Evolutionary conservation across 495 filamentous ascomycete genomes (phyloP).

Genomic region (Aspergillus olivimuriae): DNA sequence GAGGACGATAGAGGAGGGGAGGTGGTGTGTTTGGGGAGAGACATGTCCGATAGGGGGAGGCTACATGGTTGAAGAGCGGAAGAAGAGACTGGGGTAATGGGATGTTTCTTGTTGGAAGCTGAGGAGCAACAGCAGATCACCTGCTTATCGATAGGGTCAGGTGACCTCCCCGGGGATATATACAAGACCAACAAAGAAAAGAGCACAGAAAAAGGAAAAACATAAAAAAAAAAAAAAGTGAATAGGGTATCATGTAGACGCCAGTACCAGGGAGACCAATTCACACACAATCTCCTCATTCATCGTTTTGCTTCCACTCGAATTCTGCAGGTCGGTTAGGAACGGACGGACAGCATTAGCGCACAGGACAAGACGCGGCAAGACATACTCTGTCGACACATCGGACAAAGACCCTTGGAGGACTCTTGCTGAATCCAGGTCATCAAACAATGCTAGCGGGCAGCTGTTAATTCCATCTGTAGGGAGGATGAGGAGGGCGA

Average conservation of each 20-base stretch:
- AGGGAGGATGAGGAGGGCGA: conserved; percentile 7
- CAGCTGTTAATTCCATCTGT: conserved; percentile 5
- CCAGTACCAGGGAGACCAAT: background rate
- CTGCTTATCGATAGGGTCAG: conserved; percentile 16
- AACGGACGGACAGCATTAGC: conserved; percentile 12
- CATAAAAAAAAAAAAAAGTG: background rate
- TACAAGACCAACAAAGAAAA: background rate
- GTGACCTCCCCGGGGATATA: conserved; percentile 4
- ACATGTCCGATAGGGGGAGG: conserved; percentile 27
- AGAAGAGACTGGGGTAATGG: too few species aligned
- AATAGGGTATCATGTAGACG: conserved; percentile 6
- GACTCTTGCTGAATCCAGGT: conserved; percentile 95
- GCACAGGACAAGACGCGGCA: conserved; percentile 4
- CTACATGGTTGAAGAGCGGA: conserved; percentile 31
- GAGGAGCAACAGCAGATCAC: background rate
- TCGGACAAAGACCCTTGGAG: conserved; percentile 90
- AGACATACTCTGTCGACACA: conserved; percentile 88
- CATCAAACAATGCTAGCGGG: conserved; percentile 77
- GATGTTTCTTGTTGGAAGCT: too few species aligned
- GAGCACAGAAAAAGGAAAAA: conserved; percentile 1
- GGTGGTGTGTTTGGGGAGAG: conserved; percentile 26
- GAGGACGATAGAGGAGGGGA: conserved; percentile 23
- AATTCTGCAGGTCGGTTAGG: conserved; percentile 46
- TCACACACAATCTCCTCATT: conserved; percentile 18
- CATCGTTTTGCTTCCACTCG: conserved; percentile 54